Conservation (phyloP, 495 filamentous ascomycete genomes). For the Lasiosphaeria ovina region DNA sequence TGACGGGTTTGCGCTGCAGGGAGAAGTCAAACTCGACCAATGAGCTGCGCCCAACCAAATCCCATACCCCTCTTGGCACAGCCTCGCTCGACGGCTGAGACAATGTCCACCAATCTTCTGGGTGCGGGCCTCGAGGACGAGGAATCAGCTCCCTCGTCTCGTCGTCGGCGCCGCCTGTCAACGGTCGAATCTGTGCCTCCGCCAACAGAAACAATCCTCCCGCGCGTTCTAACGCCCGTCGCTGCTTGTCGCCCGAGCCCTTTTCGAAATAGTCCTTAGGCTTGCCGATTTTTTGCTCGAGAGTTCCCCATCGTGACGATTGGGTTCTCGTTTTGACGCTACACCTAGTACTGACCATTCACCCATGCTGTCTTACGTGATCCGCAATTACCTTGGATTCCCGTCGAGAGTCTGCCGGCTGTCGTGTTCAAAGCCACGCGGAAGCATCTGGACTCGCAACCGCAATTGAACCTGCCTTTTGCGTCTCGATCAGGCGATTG, state of each 20-base stretch:
- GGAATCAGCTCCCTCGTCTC: too few relatives aligned
- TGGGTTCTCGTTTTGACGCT: neutral
- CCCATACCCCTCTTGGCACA: neutral
- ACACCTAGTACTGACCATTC: neutral
- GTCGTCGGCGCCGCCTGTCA: too few relatives aligned
- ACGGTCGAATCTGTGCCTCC: too few relatives aligned
- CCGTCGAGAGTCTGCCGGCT: neutral
- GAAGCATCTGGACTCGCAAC: neutral
- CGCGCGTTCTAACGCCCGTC: too few relatives aligned
- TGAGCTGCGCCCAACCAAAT: neutral
- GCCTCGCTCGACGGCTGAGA: constrained; percentile 1
- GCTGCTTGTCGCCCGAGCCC: too few relatives aligned
- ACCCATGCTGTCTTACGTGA: neutral
- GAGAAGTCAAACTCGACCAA: neutral
- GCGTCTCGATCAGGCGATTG: too few relatives aligned
- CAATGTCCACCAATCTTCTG: neutral
- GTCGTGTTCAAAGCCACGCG: neutral
- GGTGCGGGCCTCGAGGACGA: too few relatives aligned
- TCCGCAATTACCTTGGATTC: neutral
- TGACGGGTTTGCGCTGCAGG: neutral
- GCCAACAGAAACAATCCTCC: too few relatives aligned
- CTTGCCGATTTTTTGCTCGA: too few relatives aligned
- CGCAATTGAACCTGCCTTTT: neutral
- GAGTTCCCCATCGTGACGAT: neutral
- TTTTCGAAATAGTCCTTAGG: too few relatives aligned